Conservation (phyloP, 495 filamentous ascomycete species). For the Neurospora pannonica region DNA sequence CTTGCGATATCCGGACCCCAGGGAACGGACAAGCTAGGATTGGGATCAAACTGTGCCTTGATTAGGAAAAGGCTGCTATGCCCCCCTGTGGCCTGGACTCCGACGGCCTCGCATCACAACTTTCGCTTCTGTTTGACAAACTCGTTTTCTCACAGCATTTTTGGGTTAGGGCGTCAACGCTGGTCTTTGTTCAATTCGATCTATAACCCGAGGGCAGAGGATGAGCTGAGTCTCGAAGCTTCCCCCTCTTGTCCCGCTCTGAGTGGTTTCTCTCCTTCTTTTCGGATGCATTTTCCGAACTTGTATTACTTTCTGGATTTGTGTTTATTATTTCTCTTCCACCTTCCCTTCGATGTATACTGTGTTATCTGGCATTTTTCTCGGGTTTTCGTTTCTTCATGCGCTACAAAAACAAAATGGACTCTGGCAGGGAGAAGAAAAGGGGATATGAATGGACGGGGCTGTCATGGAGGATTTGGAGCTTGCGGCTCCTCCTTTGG, state of each 20-base stretch:
- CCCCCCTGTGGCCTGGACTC: background rate
- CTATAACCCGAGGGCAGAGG: background rate
- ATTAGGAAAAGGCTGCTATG: background rate
- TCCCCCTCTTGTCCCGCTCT: background rate
- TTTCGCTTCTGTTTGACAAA: background rate
- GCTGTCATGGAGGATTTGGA: background rate
- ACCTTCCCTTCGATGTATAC: conserved; percentile 4
- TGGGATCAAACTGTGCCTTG: background rate
- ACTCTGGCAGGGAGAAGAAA: background rate
- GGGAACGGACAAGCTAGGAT: background rate
- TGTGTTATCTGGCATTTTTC: background rate
- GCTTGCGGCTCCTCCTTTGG: background rate
- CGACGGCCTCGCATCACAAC: background rate
- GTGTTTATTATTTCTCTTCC: background rate
- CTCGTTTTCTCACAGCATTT: background rate
- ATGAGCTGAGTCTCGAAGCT: background rate
- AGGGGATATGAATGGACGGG: background rate
- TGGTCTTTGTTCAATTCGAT: background rate
- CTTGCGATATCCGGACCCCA: background rate
- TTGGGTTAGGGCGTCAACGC: conserved; percentile 1
- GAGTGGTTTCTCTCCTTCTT: background rate
- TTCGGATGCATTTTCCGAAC: background rate
- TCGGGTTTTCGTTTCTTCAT: background rate
- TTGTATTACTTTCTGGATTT: conserved; percentile 2
- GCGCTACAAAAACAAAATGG: background rate